Evolutionary conservation across 805 yeast genomes (phyloP).

Genomic region (Yamadazyma ubonensis): DNA sequence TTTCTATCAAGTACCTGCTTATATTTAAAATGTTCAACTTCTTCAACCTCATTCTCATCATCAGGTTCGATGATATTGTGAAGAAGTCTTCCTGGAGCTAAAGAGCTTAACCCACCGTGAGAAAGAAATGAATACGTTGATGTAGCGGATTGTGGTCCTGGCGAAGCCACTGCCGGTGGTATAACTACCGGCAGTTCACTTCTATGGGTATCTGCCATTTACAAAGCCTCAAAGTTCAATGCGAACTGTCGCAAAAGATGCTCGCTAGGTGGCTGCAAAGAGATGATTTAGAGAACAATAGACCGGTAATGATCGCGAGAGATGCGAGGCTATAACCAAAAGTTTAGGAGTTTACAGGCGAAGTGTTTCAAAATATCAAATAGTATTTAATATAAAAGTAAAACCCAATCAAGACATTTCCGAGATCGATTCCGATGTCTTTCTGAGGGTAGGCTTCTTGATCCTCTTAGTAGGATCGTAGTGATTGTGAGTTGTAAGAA

Average conservation of each 20-base stretch:
- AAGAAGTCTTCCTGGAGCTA: slow-evolving; percentile 16
- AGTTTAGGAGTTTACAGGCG: not conserved
- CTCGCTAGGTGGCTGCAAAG: not conserved
- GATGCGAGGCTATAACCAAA: not conserved
- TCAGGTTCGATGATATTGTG: slow-evolving; percentile 16
- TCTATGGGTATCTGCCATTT: not conserved
- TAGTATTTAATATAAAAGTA: too few relatives aligned
- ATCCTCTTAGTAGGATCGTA: slow-evolving; percentile 6
- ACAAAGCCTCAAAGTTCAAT: not conserved
- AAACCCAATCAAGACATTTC: too few relatives aligned
- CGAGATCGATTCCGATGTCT: too few relatives aligned
- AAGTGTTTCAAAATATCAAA: too few relatives aligned
- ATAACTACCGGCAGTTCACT: not conserved
- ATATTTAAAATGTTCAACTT: slow-evolving; percentile 70
- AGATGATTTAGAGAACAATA: not conserved
- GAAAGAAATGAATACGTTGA: slow-evolving; percentile 11
- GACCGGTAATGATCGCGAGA: too few relatives aligned
- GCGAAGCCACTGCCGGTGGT: slow-evolving; percentile 1
- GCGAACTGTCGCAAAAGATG: not conserved
- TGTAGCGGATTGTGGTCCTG: slow-evolving; percentile 11
- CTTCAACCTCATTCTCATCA: slow-evolving; percentile 51
- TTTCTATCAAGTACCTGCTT: slow-evolving; percentile 70
- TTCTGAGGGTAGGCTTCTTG: not conserved
- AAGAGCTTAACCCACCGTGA: slow-evolving; percentile 4
- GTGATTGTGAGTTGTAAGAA: not conserved